Evolutionary conservation across 805 yeast species (phyloP).

Genomic region (Starmerella davenportii): DNA sequence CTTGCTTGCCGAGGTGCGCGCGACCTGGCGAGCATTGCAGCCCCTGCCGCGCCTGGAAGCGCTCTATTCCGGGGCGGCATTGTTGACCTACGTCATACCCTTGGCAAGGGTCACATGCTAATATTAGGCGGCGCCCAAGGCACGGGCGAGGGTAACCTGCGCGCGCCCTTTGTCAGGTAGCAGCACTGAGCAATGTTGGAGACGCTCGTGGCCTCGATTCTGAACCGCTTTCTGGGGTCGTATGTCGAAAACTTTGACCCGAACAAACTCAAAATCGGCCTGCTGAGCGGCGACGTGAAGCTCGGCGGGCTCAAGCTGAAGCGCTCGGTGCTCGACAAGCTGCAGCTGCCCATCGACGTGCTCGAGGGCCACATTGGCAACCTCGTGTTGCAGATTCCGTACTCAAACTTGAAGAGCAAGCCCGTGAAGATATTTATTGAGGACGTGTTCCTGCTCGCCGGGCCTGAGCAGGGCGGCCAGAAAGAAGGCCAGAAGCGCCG

Average conservation of each 20-base stretch:
- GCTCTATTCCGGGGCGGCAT: no score
- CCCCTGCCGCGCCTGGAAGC: no score
- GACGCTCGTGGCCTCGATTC: conserved; percentile 28
- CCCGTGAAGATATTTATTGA: conserved; percentile 81
- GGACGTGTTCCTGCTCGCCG: conserved; percentile 67
- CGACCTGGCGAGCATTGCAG: no score
- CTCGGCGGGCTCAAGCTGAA: conserved; percentile 58
- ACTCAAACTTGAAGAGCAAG: conserved; percentile 83
- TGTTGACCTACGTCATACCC: no score
- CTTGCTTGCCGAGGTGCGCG: no score
- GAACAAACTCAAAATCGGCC: conserved; percentile 82
- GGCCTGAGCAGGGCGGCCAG: conserved; percentile 50
- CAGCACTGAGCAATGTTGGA: no score
- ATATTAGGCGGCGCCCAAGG: no score
- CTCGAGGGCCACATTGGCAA: conserved; percentile 80
- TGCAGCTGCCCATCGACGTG: conserved; percentile 73
- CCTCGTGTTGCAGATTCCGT: conserved; percentile 79
- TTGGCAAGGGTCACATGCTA: no score
- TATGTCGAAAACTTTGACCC: conserved; percentile 94
- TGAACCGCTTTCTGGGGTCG: conserved; percentile 26
- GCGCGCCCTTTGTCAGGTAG: no score
- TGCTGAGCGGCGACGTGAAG: conserved; percentile 95
- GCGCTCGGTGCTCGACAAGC: conserved; percentile 73
- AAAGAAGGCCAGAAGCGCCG: conserved; percentile 43
- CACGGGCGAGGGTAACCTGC: no score